A percentile compares a stretch with the other conserved stretches of the same genome.
phyloP scores from a whole-genome alignment of 768 basidiomycete genomes.

The Paxillus rubicundulus region DNA sequence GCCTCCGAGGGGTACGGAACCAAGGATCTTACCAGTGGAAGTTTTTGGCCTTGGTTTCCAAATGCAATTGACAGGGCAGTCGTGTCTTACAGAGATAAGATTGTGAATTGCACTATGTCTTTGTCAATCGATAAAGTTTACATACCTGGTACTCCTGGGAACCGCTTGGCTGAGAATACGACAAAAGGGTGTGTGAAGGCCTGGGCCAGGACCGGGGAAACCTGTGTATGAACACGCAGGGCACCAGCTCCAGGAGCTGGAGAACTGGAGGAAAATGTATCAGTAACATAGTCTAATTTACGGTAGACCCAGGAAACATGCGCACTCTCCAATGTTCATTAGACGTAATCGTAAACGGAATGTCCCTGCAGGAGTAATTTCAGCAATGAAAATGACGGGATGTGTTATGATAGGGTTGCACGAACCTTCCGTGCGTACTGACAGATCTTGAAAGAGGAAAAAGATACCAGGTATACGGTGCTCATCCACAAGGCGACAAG shows the following conservation, averaged over 20 bases:
- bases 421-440: constrained; percentile 87
- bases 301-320: constrained; percentile 25
- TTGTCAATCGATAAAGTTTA: constrained; percentile 17
- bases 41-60: constrained; percentile 86
- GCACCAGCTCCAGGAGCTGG: constrained; percentile 74
- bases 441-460: constrained; percentile 93
- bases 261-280: constrained; percentile 43
- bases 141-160: constrained; percentile 89
- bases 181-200: constrained; percentile 80
- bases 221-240: constrained; percentile 58
- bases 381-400: constrained; percentile 20
- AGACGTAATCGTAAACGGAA: constrained; percentile 86
- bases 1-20: constrained; percentile 19
- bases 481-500: constrained; percentile 80
- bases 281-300: constrained; percentile 17
- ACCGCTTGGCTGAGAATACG: constrained; percentile 91
- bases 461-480: constrained; percentile 86
- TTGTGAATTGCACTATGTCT: constrained; percentile 16
- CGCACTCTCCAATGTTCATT: constrained; percentile 91
- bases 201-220: constrained; percentile 79
- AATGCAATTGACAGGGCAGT: constrained; percentile 86
- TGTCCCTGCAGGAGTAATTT: constrained; percentile 49
- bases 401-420: constrained; percentile 25
- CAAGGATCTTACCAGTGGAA: constrained; percentile 66
- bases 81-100: constrained; percentile 53